Conservation (phyloP, 371 early-diverging fungal genomes). For the Dinochytrium kinnereticum region DNA sequence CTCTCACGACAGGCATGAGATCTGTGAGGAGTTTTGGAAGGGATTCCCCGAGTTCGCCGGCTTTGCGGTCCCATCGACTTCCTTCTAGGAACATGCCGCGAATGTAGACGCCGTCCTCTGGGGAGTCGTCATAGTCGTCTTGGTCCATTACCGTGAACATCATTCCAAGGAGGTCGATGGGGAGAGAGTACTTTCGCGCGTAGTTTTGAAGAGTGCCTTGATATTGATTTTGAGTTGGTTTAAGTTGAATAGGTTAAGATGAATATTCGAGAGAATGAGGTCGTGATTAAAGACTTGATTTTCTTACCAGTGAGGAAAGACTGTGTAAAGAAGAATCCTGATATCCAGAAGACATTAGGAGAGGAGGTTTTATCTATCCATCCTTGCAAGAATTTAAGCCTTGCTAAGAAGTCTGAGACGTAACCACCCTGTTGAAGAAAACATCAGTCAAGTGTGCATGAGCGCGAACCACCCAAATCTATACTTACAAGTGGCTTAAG, state of each 20-base stretch:
- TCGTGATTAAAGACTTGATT: too few relatives aligned
- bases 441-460: not conserved
- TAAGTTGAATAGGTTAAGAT: not conserved
- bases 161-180: conserved; percentile 59
- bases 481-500: conserved; percentile 58
- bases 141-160: conserved; percentile 52
- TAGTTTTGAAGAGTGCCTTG: conserved; percentile 64
- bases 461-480: not conserved
- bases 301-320: conserved; percentile 60
- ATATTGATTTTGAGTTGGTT: not conserved
- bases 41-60: conserved; percentile 52
- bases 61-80: conserved; percentile 55
- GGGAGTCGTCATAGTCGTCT: conserved; percentile 44
- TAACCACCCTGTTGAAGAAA: conserved; percentile 49
- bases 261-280: too few relatives aligned
- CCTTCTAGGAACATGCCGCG: conserved; percentile 64
- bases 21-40: conserved; percentile 55
- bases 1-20: conserved; percentile 54
- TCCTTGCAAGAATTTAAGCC: conserved; percentile 55
- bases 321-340: conserved; percentile 67
- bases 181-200: conserved; percentile 60
- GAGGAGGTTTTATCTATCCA: conserved; percentile 58
- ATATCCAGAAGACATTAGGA: conserved; percentile 64
- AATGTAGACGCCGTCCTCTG: conserved; percentile 60
- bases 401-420: conserved; percentile 52